Evolutionary conservation across 768 basidiomycete species (phyloP).

Genomic region (Mycena capillaripes): DNA sequence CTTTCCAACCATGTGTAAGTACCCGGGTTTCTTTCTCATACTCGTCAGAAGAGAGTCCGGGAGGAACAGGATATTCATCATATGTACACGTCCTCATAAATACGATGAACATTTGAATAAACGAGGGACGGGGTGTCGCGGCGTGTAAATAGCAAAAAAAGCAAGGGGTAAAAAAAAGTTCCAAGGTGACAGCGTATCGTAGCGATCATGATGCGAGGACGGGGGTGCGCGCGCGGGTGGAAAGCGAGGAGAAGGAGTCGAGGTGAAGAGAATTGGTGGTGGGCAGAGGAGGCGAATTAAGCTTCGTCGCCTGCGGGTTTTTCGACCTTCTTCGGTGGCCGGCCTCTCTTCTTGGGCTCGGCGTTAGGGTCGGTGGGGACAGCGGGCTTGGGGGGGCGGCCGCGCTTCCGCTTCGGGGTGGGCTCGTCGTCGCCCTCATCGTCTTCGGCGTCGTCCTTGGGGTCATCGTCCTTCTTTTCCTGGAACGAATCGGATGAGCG

Average conservation of each 20-base stretch:
- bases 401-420: conserved; percentile 76
- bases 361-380: conserved; percentile 67
- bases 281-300: conserved; percentile 29
- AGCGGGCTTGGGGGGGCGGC: conserved; percentile 80
- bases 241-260: conserved; percentile 29
- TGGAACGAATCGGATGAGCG: conserved; percentile 37
- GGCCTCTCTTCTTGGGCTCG: conserved; percentile 78
- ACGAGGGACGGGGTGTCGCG: conserved; percentile 34
- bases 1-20: conserved; percentile 42
- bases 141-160: conserved; percentile 37
- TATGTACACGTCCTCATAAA: conserved; percentile 52
- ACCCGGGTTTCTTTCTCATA: conserved; percentile 38
- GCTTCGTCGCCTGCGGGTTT: conserved; percentile 25
- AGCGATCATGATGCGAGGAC: conserved; percentile 15
- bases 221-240: conserved; percentile 7
- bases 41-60: conserved; percentile 36
- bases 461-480: conserved; percentile 37
- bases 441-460: conserved; percentile 37
- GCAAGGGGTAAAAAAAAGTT: conserved; percentile 42
- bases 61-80: conserved; percentile 41
- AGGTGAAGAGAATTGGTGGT: conserved; percentile 17
- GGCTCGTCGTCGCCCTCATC: conserved; percentile 57
- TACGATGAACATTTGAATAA: conserved; percentile 45
- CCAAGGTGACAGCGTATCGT: conserved; percentile 21
- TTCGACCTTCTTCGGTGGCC: conserved; percentile 70